Evolutionary conservation across 2,329 filamentous ascomycete species (phyloP).

Genomic region (Claviceps capensis): DNA sequence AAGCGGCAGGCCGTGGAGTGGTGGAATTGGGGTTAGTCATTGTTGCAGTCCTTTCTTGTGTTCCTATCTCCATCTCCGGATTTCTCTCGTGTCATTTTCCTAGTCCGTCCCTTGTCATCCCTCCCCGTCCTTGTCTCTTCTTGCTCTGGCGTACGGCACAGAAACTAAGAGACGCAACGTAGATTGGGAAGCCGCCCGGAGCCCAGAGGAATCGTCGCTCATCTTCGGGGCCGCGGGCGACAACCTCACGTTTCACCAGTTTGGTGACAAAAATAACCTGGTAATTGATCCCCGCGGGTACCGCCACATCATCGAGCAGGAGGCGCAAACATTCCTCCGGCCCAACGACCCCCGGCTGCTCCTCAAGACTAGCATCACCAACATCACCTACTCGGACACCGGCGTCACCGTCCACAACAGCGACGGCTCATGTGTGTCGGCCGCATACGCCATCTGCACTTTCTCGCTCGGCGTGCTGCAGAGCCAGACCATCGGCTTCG

Average conservation of each 20-base stretch:
- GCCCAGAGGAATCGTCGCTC: constrained; percentile 41
- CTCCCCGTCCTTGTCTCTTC: too few species aligned
- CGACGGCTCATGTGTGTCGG: constrained; percentile 42
- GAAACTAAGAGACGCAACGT: background rate
- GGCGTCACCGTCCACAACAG: constrained; percentile 39
- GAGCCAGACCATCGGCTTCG: constrained; percentile 42
- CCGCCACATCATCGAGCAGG: constrained; percentile 40
- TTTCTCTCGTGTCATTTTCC: too few species aligned
- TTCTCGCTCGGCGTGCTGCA: constrained; percentile 58
- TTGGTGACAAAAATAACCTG: constrained; percentile 46
- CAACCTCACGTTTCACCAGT: constrained; percentile 50
- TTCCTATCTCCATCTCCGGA: background rate
- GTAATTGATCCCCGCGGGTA: constrained; percentile 49
- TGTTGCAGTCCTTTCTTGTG: background rate
- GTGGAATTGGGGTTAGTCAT: constrained; percentile 26
- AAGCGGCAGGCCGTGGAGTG: constrained; percentile 47
- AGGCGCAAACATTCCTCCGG: constrained; percentile 43
- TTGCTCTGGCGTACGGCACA: background rate
- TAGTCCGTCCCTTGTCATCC: too few species aligned
- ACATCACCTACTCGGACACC: constrained; percentile 35
- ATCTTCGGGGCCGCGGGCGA: constrained; percentile 41
- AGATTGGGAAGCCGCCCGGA: constrained; percentile 43
- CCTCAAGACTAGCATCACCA: constrained; percentile 42
- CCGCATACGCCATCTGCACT: constrained; percentile 50
- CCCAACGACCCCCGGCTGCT: constrained; percentile 41